Evolutionary conservation across 495 filamentous ascomycete genomes (phyloP).

Genomic region (Neurospora sp.): DNA sequence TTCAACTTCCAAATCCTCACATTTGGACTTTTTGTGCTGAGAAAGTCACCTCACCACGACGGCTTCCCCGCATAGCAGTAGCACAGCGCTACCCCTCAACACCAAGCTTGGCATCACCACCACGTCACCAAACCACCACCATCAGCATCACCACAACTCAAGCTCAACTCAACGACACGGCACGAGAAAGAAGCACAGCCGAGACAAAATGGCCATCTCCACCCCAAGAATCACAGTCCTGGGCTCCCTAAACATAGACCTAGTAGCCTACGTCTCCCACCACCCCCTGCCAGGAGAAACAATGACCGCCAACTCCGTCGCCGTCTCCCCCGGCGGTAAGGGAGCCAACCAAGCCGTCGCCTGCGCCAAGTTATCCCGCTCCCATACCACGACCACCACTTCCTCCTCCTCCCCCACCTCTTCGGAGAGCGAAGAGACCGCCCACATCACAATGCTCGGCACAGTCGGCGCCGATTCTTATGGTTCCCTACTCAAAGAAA

Average conservation of each 20-base stretch:
- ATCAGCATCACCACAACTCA: background rate
- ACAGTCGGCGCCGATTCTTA: slow-evolving; percentile 67
- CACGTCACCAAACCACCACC: background rate
- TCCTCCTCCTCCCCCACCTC: slow-evolving; percentile 1
- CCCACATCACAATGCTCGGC: slow-evolving; percentile 70
- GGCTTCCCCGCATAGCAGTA: background rate
- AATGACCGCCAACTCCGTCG: slow-evolving; percentile 66
- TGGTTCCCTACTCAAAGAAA: slow-evolving; percentile 39
- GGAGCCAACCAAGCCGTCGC: slow-evolving; percentile 95
- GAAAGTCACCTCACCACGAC: background rate
- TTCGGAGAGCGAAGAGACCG: slow-evolving; percentile 10
- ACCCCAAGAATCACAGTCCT: slow-evolving; percentile 57
- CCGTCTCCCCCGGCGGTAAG: slow-evolving; percentile 79
- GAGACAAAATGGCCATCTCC: slow-evolving; percentile 12
- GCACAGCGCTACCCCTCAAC: background rate
- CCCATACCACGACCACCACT: background rate
- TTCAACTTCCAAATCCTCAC: background rate
- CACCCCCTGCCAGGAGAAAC: slow-evolving; percentile 81
- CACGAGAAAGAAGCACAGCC: background rate
- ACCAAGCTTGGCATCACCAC: background rate
- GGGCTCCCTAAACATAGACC: slow-evolving; percentile 89
- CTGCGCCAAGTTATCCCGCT: slow-evolving; percentile 41
- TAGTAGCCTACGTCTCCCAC: slow-evolving; percentile 76
- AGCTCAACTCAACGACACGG: background rate
- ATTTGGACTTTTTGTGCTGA: background rate